Evolutionary conservation across 805 yeast genomes (phyloP), one percentile per base, ranked within the genome.

Genomic region (Saccharomycopsis sp.): DNA sequence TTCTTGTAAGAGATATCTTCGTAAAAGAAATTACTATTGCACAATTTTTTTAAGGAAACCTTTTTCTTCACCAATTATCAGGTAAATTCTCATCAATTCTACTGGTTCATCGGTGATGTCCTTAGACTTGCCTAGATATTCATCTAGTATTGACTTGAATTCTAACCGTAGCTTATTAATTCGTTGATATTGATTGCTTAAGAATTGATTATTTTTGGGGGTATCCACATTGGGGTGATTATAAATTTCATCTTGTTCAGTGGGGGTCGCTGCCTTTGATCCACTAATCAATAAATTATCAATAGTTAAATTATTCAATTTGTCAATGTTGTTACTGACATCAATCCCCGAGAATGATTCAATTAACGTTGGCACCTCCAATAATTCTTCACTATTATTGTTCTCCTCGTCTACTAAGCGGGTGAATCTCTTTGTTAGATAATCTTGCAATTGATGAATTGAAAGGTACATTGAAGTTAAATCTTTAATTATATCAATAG

Each of bases 141-240:
- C 47, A 17, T 44, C 47, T 13, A 44, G 31, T 21, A 48, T 42
- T 4, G 49, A 29, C 35, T 41, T 28, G 38, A 37, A 48, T 31
- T 46, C 51, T n/a, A 48, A 35, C 22, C 49, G 22, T 19, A 48
- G 34, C 29, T 41, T 42, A 20, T 48, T 48, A 16, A 45, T 31
- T 29, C 39, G 31, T 9, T 37, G 36, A n/a, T 40, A 38, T 28
- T 48, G 51, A 7, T 26, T 38, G 20, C 35, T 37, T 22, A 47
- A 23, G 35, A 43, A 43, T 19, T 23, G 36, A 34, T 16, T 38
- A 20, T 32, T 39, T 3, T 43, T 17, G 9, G 39, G 9, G 24
- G 24, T 17, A 13, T 28, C 4, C 8, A 5, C 5, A 27, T 8
- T 16, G 13, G 14, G 21, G n/a, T 17, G 26, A 6, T n/a, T 16